Conservation (phyloP, 1,139 yeast species). For the Spathaspora sp. region DNA sequence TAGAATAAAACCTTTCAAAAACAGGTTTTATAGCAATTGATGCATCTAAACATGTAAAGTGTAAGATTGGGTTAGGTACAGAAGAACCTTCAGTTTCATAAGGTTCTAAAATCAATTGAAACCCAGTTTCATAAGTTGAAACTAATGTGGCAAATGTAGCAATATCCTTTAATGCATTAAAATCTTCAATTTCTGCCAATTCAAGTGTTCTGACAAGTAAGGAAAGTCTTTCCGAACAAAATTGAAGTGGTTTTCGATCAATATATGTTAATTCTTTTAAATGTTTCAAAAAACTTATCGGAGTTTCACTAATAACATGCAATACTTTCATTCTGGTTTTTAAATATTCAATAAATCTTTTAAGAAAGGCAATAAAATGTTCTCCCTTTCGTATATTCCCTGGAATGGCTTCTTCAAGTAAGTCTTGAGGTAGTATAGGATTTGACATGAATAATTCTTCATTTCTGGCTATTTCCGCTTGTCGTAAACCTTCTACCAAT, state of each 20-base stretch:
- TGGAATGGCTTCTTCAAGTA: constrained; percentile 90
- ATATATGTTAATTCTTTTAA: constrained; percentile 90
- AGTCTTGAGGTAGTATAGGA: constrained; percentile 83
- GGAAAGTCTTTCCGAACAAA: constrained; percentile 89
- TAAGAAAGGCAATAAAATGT: constrained; percentile 89
- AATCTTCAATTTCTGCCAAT: constrained; percentile 85
- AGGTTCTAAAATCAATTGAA: constrained; percentile 88
- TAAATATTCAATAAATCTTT: constrained; percentile 88
- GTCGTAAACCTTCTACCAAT: constrained; percentile 84
- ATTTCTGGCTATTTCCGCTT: constrained; percentile 68
- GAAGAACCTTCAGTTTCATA: constrained; percentile 96
- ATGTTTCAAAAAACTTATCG: constrained; percentile 87
- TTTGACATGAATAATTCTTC: constrained; percentile 85
- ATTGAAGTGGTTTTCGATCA: constrained; percentile 85
- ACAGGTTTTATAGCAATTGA: constrained; percentile 97
- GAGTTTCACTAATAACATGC: constrained; percentile 96
- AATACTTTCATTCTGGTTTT: constrained; percentile 97
- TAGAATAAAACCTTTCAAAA: constrained; percentile 90
- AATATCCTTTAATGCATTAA: constrained; percentile 87
- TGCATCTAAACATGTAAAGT: constrained; percentile 94
- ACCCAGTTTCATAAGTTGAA: constrained; percentile 92
- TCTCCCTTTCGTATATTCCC: constrained; percentile 97
- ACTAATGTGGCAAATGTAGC: constrained; percentile 96
- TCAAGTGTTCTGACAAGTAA: constrained; percentile 87
- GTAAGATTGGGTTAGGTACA: constrained; percentile 95